Conservation (phyloP, 2,329 filamentous ascomycete species). For the Tolypocladium ovalisporum region DNA sequence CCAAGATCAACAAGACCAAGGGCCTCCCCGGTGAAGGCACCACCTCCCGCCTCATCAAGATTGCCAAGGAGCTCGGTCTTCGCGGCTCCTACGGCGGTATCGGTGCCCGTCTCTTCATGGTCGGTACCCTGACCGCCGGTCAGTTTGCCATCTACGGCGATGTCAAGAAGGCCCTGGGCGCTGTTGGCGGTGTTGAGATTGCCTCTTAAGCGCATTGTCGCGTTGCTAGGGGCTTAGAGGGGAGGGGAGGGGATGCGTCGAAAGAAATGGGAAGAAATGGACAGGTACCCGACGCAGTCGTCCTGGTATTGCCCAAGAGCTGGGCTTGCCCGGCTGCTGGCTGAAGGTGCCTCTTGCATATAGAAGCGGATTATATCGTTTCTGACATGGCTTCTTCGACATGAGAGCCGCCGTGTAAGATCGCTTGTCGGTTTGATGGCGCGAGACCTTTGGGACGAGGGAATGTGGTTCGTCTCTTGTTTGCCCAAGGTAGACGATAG, state of each 20-base stretch:
- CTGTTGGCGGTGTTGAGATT: conserved; percentile 12
- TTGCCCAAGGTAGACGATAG: conserved; percentile 12
- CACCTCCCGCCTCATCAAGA: conserved; percentile 73
- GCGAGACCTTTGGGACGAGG: background rate
- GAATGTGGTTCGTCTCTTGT: conserved; percentile 3
- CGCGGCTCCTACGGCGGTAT: conserved; percentile 71
- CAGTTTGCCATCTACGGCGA: conserved; percentile 85
- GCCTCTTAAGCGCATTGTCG: conserved; percentile 9
- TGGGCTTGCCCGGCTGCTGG: conserved; percentile 5
- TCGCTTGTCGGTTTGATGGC: background rate
- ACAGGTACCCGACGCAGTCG: background rate
- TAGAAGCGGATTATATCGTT: conserved; percentile 1
- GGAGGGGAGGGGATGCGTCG: background rate
- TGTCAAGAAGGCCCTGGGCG: conserved; percentile 50
- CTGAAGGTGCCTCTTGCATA: background rate
- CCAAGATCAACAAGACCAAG: conserved; percentile 94
- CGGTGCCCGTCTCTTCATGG: conserved; percentile 54
- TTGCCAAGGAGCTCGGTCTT: conserved; percentile 74
- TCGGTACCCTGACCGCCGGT: conserved; percentile 64
- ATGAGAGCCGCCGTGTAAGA: background rate
- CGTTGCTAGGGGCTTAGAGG: background rate
- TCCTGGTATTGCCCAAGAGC: conserved; percentile 6
- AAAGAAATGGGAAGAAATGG: background rate
- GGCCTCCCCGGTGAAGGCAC: conserved; percentile 79
- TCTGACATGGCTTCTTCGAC: background rate